These are phyloP conservation scores for Diaporthe velutina DNA, from an alignment of 2,329 filamentous ascomycete genomes.

Conservation along the genomic window DNA sequence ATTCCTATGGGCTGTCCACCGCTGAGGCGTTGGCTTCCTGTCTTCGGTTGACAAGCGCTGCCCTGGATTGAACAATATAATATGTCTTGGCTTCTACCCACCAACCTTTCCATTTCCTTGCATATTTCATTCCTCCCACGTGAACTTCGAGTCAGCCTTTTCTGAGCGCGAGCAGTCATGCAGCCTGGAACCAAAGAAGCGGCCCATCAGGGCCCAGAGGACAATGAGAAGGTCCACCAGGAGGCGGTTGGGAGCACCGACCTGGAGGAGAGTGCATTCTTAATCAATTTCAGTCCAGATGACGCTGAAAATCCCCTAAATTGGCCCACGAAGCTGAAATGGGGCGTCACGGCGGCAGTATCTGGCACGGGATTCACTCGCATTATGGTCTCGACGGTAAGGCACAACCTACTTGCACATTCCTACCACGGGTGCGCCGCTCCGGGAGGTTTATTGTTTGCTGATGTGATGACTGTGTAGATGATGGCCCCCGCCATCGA, in stretches of 20 bases:
- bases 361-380: slow-evolving; percentile 64
- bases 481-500: slow-evolving; percentile 65
- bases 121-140: not conserved
- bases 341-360: slow-evolving; percentile 62
- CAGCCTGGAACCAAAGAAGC: not conserved
- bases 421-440: no score
- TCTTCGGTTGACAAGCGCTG: no score
- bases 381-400: slow-evolving; percentile 60
- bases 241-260: not conserved
- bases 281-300: slow-evolving; percentile 44
- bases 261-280: not conserved
- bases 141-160: not conserved
- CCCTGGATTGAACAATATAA: no score
- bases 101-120: not conserved
- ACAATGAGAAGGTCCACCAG: not conserved
- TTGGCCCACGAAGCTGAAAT: slow-evolving; percentile 57
- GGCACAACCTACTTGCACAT: not conserved
- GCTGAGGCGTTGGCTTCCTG: not conserved
- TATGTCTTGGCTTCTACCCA: not conserved
- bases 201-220: no score
- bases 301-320: slow-evolving; percentile 55
- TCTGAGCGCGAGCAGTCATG: not conserved
- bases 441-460: no score
- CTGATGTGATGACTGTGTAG: not conserved
- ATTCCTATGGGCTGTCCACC: not conserved